phyloP scores from a whole-genome alignment of 805 yeast species.

The Candida ortonii region DNA sequence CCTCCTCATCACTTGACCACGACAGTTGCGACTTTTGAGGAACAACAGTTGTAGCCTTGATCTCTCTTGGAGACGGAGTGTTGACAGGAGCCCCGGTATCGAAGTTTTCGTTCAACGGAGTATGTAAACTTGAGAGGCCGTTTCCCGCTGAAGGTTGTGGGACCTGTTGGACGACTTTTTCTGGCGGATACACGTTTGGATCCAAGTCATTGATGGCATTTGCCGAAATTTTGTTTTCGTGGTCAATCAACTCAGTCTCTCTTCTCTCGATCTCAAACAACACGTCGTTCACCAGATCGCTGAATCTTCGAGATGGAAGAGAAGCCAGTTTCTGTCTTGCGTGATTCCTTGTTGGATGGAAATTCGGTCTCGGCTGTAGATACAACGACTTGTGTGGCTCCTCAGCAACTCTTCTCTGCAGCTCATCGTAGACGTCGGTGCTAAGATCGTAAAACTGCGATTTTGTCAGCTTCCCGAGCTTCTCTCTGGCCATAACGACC shows the following conservation, averaged over 20 bases:
- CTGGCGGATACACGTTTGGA: neutral
- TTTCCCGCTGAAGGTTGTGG: slow-evolving; percentile 3
- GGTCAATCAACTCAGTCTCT: slow-evolving; percentile 17
- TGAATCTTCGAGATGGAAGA: slow-evolving; percentile 76
- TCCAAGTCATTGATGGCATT: slow-evolving; percentile 12
- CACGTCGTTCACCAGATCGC: slow-evolving; percentile 88
- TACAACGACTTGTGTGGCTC: slow-evolving; percentile 52
- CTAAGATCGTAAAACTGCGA: slow-evolving; percentile 86
- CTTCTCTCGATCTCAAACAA: slow-evolving; percentile 76
- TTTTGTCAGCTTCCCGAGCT: slow-evolving; percentile 72
- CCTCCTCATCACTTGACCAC: slow-evolving; percentile 87
- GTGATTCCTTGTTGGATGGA: slow-evolving; percentile 93
- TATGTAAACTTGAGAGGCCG: slow-evolving; percentile 9
- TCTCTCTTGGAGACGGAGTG: slow-evolving; percentile 33
- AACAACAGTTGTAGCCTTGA: slow-evolving; percentile 65
- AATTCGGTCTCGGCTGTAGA: slow-evolving; percentile 64
- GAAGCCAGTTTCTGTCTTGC: slow-evolving; percentile 90
- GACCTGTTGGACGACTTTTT: slow-evolving; percentile 1
- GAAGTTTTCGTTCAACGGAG: slow-evolving; percentile 17
- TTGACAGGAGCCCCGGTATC: slow-evolving; percentile 11
- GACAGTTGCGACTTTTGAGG: slow-evolving; percentile 82
- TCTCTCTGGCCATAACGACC: slow-evolving; percentile 81
- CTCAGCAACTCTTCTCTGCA: slow-evolving; percentile 70
- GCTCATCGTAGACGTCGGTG: slow-evolving; percentile 93
- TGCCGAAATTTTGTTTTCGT: slow-evolving; percentile 15